Percentiles rank a stretch among this genome's conserved stretches.
These are phyloP conservation scores for Penicillium sp. DNA, from an alignment of 2,329 filamentous ascomycete species.

Conservation along the genomic window DNA sequence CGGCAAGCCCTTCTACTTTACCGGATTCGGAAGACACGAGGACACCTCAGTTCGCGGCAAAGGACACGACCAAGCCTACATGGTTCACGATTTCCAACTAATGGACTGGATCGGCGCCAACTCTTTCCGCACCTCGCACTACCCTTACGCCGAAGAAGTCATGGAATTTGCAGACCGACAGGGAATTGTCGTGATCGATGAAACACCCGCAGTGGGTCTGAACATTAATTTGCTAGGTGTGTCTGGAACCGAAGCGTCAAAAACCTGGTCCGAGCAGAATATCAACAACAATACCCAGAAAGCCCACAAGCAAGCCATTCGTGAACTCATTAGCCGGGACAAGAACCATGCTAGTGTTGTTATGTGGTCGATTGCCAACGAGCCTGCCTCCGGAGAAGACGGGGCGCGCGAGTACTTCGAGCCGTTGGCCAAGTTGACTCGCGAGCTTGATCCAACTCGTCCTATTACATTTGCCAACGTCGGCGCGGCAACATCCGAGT, in stretches of 20 bases:
- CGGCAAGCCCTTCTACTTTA: conserved; percentile 30
- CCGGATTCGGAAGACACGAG: conserved; percentile 32
- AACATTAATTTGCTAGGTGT: too few species aligned
- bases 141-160: conserved; percentile 32
- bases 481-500: background rate
- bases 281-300: conserved; percentile 9
- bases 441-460: conserved; percentile 25
- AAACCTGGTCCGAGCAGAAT: background rate
- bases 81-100: conserved; percentile 34
- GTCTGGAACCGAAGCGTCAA: too few species aligned
- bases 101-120: conserved; percentile 33
- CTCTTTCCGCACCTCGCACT: conserved; percentile 33
- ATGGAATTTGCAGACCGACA: conserved; percentile 30
- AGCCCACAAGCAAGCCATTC: conserved; percentile 22
- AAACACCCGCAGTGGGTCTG: too few species aligned
- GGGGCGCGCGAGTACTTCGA: conserved; percentile 26
- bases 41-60: conserved; percentile 29
- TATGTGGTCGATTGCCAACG: conserved; percentile 27
- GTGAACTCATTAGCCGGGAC: conserved; percentile 27
- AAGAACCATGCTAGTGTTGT: conserved; percentile 31
- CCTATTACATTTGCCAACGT: conserved; percentile 29
- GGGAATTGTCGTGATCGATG: conserved; percentile 6
- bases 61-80: conserved; percentile 30
- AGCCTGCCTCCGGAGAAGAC: conserved; percentile 17
- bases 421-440: conserved; percentile 22